phyloP scores from a whole-genome alignment of 371 early-diverging fungal genomes.

The Nematocida sp. region DNA sequence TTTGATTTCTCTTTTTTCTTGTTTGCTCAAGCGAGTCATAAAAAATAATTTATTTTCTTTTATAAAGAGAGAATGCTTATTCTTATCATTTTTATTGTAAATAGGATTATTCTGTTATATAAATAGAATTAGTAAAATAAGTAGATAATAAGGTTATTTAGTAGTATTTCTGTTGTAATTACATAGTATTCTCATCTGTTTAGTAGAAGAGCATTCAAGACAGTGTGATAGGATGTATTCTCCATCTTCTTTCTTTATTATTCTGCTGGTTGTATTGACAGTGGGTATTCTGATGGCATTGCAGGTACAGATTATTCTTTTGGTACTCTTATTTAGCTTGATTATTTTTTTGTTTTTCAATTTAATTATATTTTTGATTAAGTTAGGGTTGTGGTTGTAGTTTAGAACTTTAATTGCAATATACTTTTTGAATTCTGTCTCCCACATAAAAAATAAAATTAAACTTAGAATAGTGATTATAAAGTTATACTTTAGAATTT shows the following conservation, averaged over 20 bases:
- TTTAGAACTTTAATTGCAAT: too few relatives aligned
- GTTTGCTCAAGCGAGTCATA: conserved; percentile 12
- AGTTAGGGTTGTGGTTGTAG: too few relatives aligned
- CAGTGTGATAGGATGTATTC: neutral
- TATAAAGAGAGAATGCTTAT: neutral
- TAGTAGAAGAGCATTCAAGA: neutral
- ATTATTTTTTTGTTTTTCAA: conserved; percentile 19
- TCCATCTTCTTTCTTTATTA: conserved; percentile 19
- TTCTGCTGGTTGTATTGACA: neutral
- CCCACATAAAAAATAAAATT: too few relatives aligned
- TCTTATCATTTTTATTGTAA: too few relatives aligned
- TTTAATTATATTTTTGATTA: neutral
- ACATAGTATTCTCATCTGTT: conserved; percentile 11
- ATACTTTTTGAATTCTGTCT: too few relatives aligned
- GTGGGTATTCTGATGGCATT: neutral
- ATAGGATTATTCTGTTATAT: too few relatives aligned
- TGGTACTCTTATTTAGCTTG: neutral
- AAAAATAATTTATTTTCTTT: conserved; percentile 5
- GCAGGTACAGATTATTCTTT: conserved; percentile 24
- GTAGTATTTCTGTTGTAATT: too few relatives aligned
- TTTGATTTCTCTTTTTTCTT: conserved; percentile 29
- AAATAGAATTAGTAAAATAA: too few relatives aligned
- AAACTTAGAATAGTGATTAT: too few relatives aligned
- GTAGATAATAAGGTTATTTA: too few relatives aligned
- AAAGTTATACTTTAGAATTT: neutral